Evolutionary conservation across 2,329 filamentous ascomycete genomes (phyloP).

Genomic region (Paracoccidioides lutzii): DNA sequence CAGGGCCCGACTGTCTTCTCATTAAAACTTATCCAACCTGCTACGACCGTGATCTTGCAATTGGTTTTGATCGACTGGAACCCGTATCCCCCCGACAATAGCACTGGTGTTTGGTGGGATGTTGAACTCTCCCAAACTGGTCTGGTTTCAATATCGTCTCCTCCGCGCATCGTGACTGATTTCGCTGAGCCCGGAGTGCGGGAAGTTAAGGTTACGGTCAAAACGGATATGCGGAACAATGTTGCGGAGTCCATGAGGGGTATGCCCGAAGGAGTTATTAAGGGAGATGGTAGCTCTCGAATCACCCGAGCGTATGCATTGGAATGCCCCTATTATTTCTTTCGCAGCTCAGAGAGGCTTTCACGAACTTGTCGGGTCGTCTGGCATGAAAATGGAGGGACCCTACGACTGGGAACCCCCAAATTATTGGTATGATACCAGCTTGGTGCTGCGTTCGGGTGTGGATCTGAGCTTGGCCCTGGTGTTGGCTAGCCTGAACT

Average conservation of each 20-base stretch:
- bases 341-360: conserved; percentile 45
- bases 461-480: conserved; percentile 49
- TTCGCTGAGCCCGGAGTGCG: conserved; percentile 25
- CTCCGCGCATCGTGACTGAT: conserved; percentile 36
- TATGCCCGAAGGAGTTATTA: conserved; percentile 15
- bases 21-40: conserved; percentile 46
- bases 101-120: conserved; percentile 50
- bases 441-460: conserved; percentile 48
- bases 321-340: conserved; percentile 45
- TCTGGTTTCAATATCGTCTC: conserved; percentile 32
- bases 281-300: conserved; percentile 34
- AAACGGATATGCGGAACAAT: conserved; percentile 26
- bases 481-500: conserved; percentile 46
- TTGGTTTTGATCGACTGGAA: conserved; percentile 54
- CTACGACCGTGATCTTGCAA: conserved; percentile 46
- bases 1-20: conserved; percentile 38
- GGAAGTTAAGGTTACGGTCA: conserved; percentile 30
- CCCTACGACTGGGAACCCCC: conserved; percentile 56
- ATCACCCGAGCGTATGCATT: conserved; percentile 39
- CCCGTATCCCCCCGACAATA: conserved; percentile 48
- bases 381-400: conserved; percentile 54
- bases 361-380: conserved; percentile 39
- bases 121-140: conserved; percentile 45
- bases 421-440: conserved; percentile 49
- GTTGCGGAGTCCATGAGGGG: conserved; percentile 13